Conservation (phyloP, 768 basidiomycete species). For the Leccinum boreale region DNA sequence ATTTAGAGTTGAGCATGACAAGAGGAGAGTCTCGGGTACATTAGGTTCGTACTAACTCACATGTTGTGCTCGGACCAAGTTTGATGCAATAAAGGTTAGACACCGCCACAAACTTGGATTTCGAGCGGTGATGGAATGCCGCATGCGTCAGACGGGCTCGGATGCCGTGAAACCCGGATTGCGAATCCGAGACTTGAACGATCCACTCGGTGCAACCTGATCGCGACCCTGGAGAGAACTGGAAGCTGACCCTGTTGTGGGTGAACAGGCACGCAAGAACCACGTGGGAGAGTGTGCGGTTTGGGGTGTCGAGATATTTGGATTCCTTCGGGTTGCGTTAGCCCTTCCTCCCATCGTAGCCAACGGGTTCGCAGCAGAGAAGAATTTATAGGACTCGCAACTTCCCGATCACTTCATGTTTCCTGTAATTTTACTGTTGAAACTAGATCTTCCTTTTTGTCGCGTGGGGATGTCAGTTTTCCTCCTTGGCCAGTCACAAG, state of each 20-base stretch:
- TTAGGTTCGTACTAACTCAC: constrained; percentile 3
- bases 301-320: constrained; percentile 19
- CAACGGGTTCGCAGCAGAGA: constrained; percentile 7
- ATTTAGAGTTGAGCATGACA: constrained; percentile 7
- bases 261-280: constrained; percentile 22
- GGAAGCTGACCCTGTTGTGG: constrained; percentile 7
- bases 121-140: background rate
- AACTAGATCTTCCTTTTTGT: constrained; percentile 16
- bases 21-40: constrained; percentile 19
- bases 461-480: constrained; percentile 7
- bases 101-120: constrained; percentile 11
- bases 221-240: constrained; percentile 11
- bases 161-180: constrained; percentile 10
- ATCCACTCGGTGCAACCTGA: constrained; percentile 13
- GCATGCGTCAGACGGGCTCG: background rate
- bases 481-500: background rate
- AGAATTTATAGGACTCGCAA: constrained; percentile 17
- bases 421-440: constrained; percentile 1
- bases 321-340: constrained; percentile 10
- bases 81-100: background rate
- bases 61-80: constrained; percentile 1
- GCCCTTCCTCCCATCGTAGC: constrained; percentile 11
- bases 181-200: constrained; percentile 5
- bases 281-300: constrained; percentile 23
- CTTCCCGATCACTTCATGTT: constrained; percentile 20